A percentile compares a stretch with the other conserved stretches of the same genome.
Conservation (phyloP, 1,284 basidiomycete genomes). For the Mycosarcoma mackinlayi region DNA sequence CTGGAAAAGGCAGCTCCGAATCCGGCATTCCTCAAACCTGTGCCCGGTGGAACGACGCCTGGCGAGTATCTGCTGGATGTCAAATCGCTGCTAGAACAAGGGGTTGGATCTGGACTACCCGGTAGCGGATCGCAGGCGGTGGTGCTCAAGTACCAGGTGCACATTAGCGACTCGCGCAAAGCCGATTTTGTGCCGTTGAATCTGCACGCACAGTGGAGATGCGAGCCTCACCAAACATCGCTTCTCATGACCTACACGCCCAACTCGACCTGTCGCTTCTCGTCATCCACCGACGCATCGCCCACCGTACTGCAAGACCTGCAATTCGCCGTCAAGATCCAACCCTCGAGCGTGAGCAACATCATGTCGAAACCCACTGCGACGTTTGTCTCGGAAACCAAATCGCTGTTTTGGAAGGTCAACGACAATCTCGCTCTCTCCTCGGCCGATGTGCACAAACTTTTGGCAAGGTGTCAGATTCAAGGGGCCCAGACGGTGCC, state of each 20-base stretch:
- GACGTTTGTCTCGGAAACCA: slow-evolving; percentile 67
- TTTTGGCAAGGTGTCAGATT: slow-evolving; percentile 71
- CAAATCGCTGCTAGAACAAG: slow-evolving; percentile 63
- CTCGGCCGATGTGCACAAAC: slow-evolving; percentile 64
- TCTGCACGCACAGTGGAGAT: slow-evolving; percentile 72
- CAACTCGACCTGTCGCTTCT: slow-evolving; percentile 50
- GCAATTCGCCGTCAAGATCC: slow-evolving; percentile 68
- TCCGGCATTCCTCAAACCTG: slow-evolving; percentile 70
- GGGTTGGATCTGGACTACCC: slow-evolving; percentile 19
- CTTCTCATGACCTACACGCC: slow-evolving; percentile 71
- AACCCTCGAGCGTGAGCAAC: slow-evolving; percentile 68
- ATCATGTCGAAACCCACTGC: slow-evolving; percentile 72
- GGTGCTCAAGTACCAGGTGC: slow-evolving; percentile 72
- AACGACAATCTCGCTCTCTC: slow-evolving; percentile 52
- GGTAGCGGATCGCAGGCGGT: slow-evolving; percentile 59
- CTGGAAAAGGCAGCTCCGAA: slow-evolving; percentile 73
- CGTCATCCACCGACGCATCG: not conserved
- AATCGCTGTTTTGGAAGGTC: slow-evolving; percentile 70
- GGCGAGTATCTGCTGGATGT: slow-evolving; percentile 72
- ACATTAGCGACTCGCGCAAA: slow-evolving; percentile 68
- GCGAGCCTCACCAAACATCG: slow-evolving; percentile 71
- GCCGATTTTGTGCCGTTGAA: slow-evolving; percentile 69
- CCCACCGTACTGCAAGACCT: slow-evolving; percentile 60
- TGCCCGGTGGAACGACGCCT: slow-evolving; percentile 60
- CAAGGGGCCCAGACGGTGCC: slow-evolving; percentile 63